Evolutionary conservation across 805 yeast genomes (phyloP).

Genomic region (Zygosaccharomyces kombuchaensis): DNA sequence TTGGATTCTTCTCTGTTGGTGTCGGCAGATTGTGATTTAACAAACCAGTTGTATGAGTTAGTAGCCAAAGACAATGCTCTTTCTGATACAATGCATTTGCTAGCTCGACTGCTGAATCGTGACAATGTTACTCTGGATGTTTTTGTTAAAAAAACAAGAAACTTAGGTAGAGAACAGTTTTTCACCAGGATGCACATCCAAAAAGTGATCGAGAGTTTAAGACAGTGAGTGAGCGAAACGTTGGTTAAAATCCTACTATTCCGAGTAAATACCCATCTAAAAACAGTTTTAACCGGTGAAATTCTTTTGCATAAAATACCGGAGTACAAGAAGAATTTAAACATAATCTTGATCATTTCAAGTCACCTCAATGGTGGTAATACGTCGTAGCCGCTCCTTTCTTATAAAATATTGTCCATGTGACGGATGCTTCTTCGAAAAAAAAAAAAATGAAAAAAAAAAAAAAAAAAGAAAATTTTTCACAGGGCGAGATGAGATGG

Average conservation of each 20-base stretch:
- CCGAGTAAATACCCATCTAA: too few relatives aligned
- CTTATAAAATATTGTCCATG: background rate
- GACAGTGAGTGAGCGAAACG: background rate
- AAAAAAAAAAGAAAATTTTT: slow-evolving; percentile 13
- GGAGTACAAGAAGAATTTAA: too few relatives aligned
- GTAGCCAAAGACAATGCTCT: slow-evolving; percentile 65
- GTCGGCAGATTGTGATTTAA: slow-evolving; percentile 48
- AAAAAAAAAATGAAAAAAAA: slow-evolving; percentile 3
- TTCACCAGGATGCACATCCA: slow-evolving; percentile 44
- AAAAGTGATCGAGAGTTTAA: slow-evolving; percentile 30
- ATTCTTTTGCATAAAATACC: background rate
- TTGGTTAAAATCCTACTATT: background rate
- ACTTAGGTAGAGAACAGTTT: slow-evolving; percentile 62
- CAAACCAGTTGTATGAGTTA: slow-evolving; percentile 47
- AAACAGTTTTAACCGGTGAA: too few relatives aligned
- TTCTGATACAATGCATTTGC: slow-evolving; percentile 59
- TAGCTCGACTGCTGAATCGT: slow-evolving; percentile 31
- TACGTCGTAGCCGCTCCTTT: background rate
- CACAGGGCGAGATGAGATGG: slow-evolving; percentile 14
- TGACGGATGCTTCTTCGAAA: slow-evolving; percentile 2
- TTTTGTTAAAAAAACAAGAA: slow-evolving; percentile 42
- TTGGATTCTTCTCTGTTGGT: slow-evolving; percentile 43
- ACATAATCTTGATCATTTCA: background rate
- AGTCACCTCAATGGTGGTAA: background rate
- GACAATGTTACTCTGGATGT: slow-evolving; percentile 22